These are phyloP conservation scores for Pterula multifida DNA, from an alignment of 1,284 basidiomycete species.

Conservation along the genomic window DNA sequence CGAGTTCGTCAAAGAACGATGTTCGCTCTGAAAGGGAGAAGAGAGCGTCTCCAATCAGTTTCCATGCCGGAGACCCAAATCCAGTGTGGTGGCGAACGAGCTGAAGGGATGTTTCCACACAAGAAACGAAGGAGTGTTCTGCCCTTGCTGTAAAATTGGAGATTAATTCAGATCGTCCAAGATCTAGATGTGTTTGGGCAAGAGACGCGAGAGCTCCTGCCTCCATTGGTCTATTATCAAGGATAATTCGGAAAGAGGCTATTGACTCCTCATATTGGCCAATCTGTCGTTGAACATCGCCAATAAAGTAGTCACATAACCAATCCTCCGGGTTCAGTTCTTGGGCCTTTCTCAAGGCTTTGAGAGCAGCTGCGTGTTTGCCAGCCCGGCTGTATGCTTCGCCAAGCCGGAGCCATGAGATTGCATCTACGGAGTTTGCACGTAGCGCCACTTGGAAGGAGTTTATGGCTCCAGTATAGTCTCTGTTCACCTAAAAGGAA, in stretches of 20 bases:
- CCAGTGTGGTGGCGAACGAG: conserved; percentile 45
- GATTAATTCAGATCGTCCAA: conserved; percentile 53
- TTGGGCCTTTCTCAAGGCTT: conserved; percentile 70
- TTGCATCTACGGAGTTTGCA: conserved; percentile 65
- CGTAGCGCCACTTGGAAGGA: conserved; percentile 85
- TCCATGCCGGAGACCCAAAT: conserved; percentile 76
- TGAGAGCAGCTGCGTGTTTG: conserved; percentile 81
- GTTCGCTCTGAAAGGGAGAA: conserved; percentile 46
- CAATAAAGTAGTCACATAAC: conserved; percentile 79
- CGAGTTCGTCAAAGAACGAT: conserved; percentile 28
- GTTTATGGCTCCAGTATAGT: conserved; percentile 71
- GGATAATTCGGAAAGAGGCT: conserved; percentile 48
- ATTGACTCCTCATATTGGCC: conserved; percentile 73
- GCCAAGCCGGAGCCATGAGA: conserved; percentile 84
- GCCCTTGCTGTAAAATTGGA: conserved; percentile 70
- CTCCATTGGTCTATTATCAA: conserved; percentile 46
- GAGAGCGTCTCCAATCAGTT: conserved; percentile 71
- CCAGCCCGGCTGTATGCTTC: conserved; percentile 88
- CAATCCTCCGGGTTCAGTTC: conserved; percentile 67
- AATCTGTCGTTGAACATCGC: conserved; percentile 75
- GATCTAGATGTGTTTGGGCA: conserved; percentile 63
- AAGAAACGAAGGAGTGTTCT: conserved; percentile 55
- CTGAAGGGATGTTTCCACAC: conserved; percentile 44
- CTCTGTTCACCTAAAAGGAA: conserved; percentile 50
- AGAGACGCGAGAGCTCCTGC: conserved; percentile 67